A percentile compares a stretch with the other conserved stretches of the same genome.
phyloP scores from a whole-genome alignment of 2,329 filamentous ascomycete genomes.

The Colletotrichum coccodes region DNA sequence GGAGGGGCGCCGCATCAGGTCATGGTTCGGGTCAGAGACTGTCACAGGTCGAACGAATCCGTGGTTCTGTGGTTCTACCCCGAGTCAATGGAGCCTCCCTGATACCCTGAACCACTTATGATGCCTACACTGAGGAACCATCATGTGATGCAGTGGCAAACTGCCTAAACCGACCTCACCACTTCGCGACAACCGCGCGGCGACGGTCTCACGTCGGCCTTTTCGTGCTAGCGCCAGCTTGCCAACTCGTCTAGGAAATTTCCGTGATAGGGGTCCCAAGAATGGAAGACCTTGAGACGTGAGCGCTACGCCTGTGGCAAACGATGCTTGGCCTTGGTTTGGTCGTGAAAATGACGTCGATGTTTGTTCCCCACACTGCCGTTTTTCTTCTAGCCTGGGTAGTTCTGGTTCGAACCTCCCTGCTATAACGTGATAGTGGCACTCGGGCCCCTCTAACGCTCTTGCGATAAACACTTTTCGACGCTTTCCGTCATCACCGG shows the following conservation, averaged over 20 bases:
- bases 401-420: neutral
- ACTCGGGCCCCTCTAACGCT: neutral
- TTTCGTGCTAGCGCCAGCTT: neutral
- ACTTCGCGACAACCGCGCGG: neutral
- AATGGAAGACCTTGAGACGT: neutral
- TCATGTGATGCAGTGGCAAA: constrained; percentile 23
- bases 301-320: neutral
- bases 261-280: neutral
- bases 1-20: neutral
- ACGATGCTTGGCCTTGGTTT: neutral
- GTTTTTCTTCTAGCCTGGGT: neutral
- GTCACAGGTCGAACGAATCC: constrained; percentile 1
- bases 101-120: neutral
- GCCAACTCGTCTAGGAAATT: neutral
- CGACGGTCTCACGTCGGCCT: neutral
- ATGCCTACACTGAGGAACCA: constrained; percentile 9
- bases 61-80: neutral
- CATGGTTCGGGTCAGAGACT: neutral
- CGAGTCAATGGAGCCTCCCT: neutral
- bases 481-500: neutral
- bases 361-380: neutral
- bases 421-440: neutral
- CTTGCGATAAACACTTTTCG: neutral
- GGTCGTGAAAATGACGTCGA: neutral
- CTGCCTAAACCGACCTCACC: constrained; percentile 17